Evolutionary conservation across 306 rosid species (phyloP), one percentile per base, ranked within the genome.

Genomic region (Cajanus cajan): DNA sequence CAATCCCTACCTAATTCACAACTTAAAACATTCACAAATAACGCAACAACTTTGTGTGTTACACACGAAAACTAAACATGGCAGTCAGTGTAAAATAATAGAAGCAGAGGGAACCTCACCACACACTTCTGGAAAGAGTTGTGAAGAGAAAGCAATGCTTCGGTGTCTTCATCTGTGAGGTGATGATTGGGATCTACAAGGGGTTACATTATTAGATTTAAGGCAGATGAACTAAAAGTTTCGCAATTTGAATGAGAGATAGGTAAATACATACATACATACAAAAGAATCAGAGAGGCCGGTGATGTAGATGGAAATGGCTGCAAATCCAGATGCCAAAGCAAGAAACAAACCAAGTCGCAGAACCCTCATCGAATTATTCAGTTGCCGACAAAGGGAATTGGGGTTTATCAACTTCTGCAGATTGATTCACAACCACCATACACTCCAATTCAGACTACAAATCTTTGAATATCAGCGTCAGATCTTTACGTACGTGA

Each of bases 61-160:
- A 10, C 7, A 43, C 13, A 9, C 31, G 44, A 34, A 75, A 68
- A 21, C 57, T 37, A 58, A 8, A 31, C 22, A 40, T 24, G 13
- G 47, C 37, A 73, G 40, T 12, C 11, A 57, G 51, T 9, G 8
- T 18, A 51, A 67, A 25, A 74, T 0, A 2, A 15, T 15, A 59
- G 50, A 64, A 76, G 9, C 33, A 34, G 36, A 16, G 69, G n/a
- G 55, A 72, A 63, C 11, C 97, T 88, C 86, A 96, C 99, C 96
- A 93, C 96, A 86, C 98, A 96, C 82, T 91, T 87, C 81, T 90
- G 90, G 80, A 96, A 96, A 80, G 78, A 77, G 71, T 51, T 65
- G 37, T 87, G 99, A 71, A 96, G 82, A 39, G 88, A 85, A 66
- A 84, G 85, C 92, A 95, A 73, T 7, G 96, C 94, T 83, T 87